Conservation (phyloP, 169 alveolate genomes). For the Plasmodium blacklocki region DNA sequence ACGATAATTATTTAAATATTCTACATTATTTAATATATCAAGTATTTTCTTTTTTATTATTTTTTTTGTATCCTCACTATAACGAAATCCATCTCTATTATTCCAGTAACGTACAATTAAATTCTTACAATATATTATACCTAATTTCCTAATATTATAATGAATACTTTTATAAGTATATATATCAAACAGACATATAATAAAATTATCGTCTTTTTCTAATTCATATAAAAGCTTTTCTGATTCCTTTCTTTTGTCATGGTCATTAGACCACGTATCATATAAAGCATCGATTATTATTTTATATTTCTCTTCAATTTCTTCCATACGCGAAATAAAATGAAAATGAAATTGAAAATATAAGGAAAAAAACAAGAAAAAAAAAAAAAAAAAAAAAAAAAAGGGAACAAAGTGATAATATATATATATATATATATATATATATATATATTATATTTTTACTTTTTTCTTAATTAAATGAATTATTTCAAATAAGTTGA, state of each 20-base stretch:
- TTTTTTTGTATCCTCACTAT: slow-evolving; percentile 20
- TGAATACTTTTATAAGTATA: slow-evolving; percentile 44
- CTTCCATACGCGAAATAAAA: not conserved
- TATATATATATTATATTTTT: too few species aligned
- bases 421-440: too few species aligned
- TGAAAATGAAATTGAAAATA: too few species aligned
- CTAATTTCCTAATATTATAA: slow-evolving; percentile 43
- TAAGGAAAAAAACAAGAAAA: too few species aligned
- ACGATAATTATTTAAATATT: slow-evolving; percentile 15
- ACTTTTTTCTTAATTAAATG: too few species aligned
- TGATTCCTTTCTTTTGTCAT: slow-evolving; percentile 33
- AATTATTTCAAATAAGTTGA: too few species aligned
- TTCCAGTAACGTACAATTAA: slow-evolving; percentile 46
- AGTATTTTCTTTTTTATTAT: slow-evolving; percentile 40
- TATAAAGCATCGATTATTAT: slow-evolving; percentile 57
- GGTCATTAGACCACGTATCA: slow-evolving; percentile 72
- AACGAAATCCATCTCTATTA: slow-evolving; percentile 20
- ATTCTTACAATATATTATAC: slow-evolving; percentile 45
- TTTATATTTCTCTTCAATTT: slow-evolving; percentile 9
- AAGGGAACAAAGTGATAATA: too few species aligned
- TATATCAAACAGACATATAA: slow-evolving; percentile 23
- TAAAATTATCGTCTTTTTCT: slow-evolving; percentile 38
- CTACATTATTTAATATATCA: slow-evolving; percentile 8
- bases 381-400: too few species aligned
- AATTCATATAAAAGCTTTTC: slow-evolving; percentile 24